phyloP scores from a whole-genome alignment of 352 stramenopile species.

The Globisporangium abappressorium region DNA sequence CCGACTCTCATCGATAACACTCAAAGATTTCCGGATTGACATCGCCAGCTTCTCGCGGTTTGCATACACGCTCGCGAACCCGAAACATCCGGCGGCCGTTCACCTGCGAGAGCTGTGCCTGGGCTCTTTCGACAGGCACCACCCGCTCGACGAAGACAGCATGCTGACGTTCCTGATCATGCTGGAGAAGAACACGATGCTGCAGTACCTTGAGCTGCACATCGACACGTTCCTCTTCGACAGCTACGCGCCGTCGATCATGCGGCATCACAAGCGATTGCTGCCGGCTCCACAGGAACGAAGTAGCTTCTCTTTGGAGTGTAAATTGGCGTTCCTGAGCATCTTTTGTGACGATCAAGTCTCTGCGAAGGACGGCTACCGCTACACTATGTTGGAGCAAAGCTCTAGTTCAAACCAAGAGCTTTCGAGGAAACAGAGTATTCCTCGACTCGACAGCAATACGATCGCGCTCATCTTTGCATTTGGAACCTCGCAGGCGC shows the following conservation, averaged over 20 bases:
- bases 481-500: slow-evolving; percentile 10
- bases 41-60: slow-evolving; percentile 10
- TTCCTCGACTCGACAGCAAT: slow-evolving; percentile 8
- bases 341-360: slow-evolving; percentile 1
- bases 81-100: not conserved
- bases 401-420: not conserved
- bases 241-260: slow-evolving; percentile 13
- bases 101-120: slow-evolving; percentile 18
- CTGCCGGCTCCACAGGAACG: not conserved
- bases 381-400: too few species aligned
- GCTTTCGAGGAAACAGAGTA: not conserved
- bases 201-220: slow-evolving; percentile 19
- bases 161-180: slow-evolving; percentile 12
- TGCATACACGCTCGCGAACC: slow-evolving; percentile 8
- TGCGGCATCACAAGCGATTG: slow-evolving; percentile 6
- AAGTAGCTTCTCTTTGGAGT: not conserved
- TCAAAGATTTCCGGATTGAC: slow-evolving; percentile 19
- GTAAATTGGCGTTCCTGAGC: slow-evolving; percentile 9
- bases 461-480: slow-evolving; percentile 14
- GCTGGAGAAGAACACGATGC: slow-evolving; percentile 7
- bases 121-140: slow-evolving; percentile 13
- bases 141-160: slow-evolving; percentile 16
- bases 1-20: slow-evolving; percentile 14
- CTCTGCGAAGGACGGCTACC: not conserved
- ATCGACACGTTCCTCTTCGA: slow-evolving; percentile 13